Evolutionary conservation across 2,329 filamentous ascomycete species (phyloP), one percentile per base, ranked within the genome.

Genomic region (Aureobasidium sp.): DNA sequence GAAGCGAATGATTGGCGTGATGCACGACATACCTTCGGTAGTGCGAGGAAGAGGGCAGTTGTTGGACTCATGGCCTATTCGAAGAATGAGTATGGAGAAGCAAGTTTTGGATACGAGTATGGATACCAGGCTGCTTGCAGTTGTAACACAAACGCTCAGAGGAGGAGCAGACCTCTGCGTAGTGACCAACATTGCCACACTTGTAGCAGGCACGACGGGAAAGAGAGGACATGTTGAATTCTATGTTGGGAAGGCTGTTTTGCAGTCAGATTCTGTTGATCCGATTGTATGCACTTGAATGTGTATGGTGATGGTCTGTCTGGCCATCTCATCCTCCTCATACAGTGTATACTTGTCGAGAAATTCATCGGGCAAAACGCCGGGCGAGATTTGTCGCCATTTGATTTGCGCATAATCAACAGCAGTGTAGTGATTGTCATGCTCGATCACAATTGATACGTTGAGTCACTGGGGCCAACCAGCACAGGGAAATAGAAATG

Each of bases 131-230:
- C 80, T 93, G 89, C 82, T 93, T 93, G 92, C 94, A 99, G 84
- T 99, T 99, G 82, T 99, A 99, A 88, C 94, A 99, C 73, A 99
- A 89, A 74, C 94, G 90, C 84, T 99, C 93, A 64, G 92, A 89
- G 64, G 93, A 97, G 66, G 93, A 94, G 88, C 94, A 99, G 70
- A 96, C 92, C 84, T 97, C 92, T 68, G 82, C 80, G 71, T 82
- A 82, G 72, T 81, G 79, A 63, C 79, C 77, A 66, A 81, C 77
- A 67, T 80, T 78, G 70, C 77, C 78, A 73, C 77, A 81, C 74
- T 79, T 80, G 74, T 80, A 81, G 75, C 79, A 81, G 66, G 79
- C 79, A 67, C 79, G 78, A 69, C 79, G 79, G 69, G 78, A 79
- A 66, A 81, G 77, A 66, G 79, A 81, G 69, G 78, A 80, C 79